phyloP scores from a whole-genome alignment of 495 filamentous ascomycete genomes.

The Eremomyces bilateralis region DNA sequence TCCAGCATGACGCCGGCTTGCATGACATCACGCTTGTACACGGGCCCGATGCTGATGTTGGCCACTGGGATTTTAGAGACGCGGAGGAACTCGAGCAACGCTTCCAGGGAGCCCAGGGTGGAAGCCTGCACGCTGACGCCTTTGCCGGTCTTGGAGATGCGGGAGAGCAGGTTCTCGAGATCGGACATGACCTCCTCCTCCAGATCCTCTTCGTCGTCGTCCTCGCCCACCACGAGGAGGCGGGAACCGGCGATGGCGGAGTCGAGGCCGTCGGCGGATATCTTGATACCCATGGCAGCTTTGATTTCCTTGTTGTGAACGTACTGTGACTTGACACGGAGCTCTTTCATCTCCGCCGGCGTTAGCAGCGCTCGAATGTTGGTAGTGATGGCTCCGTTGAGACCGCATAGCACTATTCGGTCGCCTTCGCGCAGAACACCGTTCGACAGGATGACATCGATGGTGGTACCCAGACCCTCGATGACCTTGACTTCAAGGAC shows the following conservation, averaged over 20 bases:
- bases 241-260: slow-evolving; percentile 93
- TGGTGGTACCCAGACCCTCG: slow-evolving; percentile 95
- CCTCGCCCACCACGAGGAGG: slow-evolving; percentile 75
- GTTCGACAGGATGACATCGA: slow-evolving; percentile 93
- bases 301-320: slow-evolving; percentile 99
- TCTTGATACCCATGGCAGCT: slow-evolving; percentile 95
- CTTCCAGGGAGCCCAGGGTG: slow-evolving; percentile 91
- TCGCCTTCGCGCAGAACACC: slow-evolving; percentile 91
- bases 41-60: slow-evolving; percentile 92
- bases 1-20: slow-evolving; percentile 92
- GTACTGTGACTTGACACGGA: slow-evolving; percentile 83
- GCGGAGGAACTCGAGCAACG: slow-evolving; percentile 85
- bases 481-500: slow-evolving; percentile 98
- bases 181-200: slow-evolving; percentile 94
- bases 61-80: slow-evolving; percentile 90
- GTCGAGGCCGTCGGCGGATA: slow-evolving; percentile 89
- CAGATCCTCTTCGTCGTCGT: slow-evolving; percentile 91
- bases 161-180: slow-evolving; percentile 71
- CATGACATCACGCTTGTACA: slow-evolving; percentile 97
- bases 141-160: slow-evolving; percentile 71
- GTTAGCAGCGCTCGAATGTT: slow-evolving; percentile 95
- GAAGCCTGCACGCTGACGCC: slow-evolving; percentile 97
- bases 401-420: slow-evolving; percentile 82
- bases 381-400: slow-evolving; percentile 80
- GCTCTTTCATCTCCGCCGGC: slow-evolving; percentile 79